Evolutionary conservation across 139 green algal genomes (phyloP), one percentile per base, ranked within the genome.

Genomic region (Nannochloris sp.): DNA sequence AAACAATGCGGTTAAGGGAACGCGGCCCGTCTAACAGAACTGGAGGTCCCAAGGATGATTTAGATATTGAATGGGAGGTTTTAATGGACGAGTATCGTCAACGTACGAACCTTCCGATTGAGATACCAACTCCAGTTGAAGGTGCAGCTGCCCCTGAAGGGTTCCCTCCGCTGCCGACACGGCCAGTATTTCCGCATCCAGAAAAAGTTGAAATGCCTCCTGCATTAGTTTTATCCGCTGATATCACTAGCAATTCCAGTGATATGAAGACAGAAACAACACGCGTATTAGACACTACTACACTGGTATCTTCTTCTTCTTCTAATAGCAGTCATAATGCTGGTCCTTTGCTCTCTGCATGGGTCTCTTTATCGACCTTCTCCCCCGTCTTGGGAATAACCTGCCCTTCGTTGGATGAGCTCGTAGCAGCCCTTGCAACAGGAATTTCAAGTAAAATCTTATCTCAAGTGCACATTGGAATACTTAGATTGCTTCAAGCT

Each of bases 281-380:
- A n/a, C n/a, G n/a, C n/a, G n/a, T n/a, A n/a, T n/a, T n/a, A n/a
- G 60, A 36, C 74, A n/a, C n/a, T n/a, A 25, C n/a, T 51, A 51
- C 42, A 1, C 6, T 25, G 3, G 37, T 24, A 9, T 34, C 5
- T 14, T 14, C 35, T 15, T 45, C 14, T 55, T 12, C 3, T 31
- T n/a, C 7, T 44, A 33, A 45, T 19, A 12, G 4, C 1, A 3
- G 8, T 10, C 14, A 4, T 14, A 53, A 13, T 7, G 29, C 13
- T 15, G 65, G 48, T 3, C 72, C 83, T 36, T 56, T 93, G 71
- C 71, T 92, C n/a, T 76, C 85, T 27, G 64, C 78, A 7, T 90
- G 80, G 75, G 57, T 36, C 60, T 92, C 96, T 68, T 62, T 95
- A 24, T 62, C 79, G 36, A 70, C 61, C 42, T 96, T 97, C 35